Evolutionary conservation across 2,329 filamentous ascomycete species (phyloP).

Genomic region (Neofusicoccum laricinum): DNA sequence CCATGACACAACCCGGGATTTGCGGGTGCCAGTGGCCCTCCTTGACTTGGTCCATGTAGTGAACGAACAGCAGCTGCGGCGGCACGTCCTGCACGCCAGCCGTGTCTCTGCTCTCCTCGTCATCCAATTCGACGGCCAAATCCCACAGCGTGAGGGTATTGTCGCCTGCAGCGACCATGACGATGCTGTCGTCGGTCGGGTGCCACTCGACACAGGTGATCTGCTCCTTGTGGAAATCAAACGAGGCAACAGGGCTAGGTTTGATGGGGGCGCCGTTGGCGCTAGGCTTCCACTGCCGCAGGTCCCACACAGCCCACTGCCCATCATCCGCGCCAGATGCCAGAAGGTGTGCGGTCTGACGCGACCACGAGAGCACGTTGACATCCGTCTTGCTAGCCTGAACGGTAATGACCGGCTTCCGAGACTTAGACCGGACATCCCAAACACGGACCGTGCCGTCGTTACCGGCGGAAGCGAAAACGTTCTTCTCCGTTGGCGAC

Average conservation of each 20-base stretch:
- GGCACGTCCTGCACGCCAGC: constrained; percentile 86
- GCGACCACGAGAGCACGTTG: constrained; percentile 96
- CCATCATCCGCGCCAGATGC: constrained; percentile 93
- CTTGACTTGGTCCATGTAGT: constrained; percentile 93
- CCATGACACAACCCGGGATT: constrained; percentile 84
- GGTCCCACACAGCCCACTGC: constrained; percentile 92
- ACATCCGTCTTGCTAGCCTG: constrained; percentile 82
- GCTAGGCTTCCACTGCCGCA: constrained; percentile 85
- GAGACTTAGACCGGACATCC: constrained; percentile 89
- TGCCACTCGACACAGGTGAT: constrained; percentile 98
- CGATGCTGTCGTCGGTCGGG: constrained; percentile 92
- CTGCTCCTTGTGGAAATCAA: constrained; percentile 93
- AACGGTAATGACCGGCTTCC: constrained; percentile 82
- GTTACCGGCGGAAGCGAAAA: constrained; percentile 90
- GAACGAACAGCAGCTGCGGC: constrained; percentile 91
- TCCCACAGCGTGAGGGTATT: constrained; percentile 97
- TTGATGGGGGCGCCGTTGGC: constrained; percentile 48
- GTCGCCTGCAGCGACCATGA: constrained; percentile 87
- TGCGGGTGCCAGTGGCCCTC: constrained; percentile 97
- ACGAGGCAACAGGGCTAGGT: constrained; percentile 83
- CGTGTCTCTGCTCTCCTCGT: constrained; percentile 91
- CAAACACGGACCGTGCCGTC: constrained; percentile 95
- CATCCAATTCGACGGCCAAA: constrained; percentile 91
- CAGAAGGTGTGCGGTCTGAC: constrained; percentile 81
- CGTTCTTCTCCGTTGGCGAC: constrained; percentile 88